Conservation (phyloP, 306 rosid species). For the Biancaea sappan region DNA sequence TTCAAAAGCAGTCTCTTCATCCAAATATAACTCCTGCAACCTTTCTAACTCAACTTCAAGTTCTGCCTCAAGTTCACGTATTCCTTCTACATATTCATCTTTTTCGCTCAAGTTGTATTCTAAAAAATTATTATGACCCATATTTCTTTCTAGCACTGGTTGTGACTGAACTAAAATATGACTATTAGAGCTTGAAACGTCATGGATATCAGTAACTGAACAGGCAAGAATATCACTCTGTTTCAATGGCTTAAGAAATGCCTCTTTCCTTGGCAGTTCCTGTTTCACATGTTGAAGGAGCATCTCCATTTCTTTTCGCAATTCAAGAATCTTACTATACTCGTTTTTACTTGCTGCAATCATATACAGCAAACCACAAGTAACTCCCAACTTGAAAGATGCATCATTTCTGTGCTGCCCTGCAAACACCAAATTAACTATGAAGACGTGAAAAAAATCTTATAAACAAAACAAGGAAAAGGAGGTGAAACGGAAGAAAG, state of each 20-base stretch:
- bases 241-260: constrained; percentile 35
- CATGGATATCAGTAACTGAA: constrained; percentile 52
- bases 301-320: constrained; percentile 74
- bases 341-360: constrained; percentile 71
- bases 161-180: constrained; percentile 44
- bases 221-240: constrained; percentile 42
- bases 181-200: constrained; percentile 50
- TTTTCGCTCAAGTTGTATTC: constrained; percentile 33
- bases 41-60: constrained; percentile 76
- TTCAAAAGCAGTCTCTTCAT: constrained; percentile 48
- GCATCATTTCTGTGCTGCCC: constrained; percentile 49
- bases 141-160: constrained; percentile 36
- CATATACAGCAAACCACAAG: constrained; percentile 71
- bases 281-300: constrained; percentile 65
- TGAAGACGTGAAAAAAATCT: not conserved
- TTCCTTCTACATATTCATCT: constrained; percentile 52
- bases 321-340: constrained; percentile 64
- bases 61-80: constrained; percentile 72
- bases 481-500: not conserved
- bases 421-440: constrained; percentile 33
- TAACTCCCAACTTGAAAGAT: constrained; percentile 82
- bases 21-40: constrained; percentile 73
- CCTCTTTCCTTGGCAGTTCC: constrained; percentile 48
- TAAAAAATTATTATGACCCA: constrained; percentile 33
- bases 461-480: not conserved